Evolutionary conservation across 148 eudicot species (phyloP), one percentile per base, ranked within the genome.

Genomic region (Cornus kousa): DNA sequence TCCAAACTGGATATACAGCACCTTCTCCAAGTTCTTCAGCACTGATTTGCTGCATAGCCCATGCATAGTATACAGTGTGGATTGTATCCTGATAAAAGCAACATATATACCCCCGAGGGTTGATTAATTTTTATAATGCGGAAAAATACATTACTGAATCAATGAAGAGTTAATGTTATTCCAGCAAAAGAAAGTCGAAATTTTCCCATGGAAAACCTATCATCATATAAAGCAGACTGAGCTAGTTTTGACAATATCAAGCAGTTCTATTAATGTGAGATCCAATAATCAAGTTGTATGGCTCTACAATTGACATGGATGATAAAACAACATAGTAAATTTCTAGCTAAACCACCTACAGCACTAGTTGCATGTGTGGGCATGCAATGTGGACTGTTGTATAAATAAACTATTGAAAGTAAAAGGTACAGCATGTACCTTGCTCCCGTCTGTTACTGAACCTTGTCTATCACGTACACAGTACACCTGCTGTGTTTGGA

Each of bases 21-120:
- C 91, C 97, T 53, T 90, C 97, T 19, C 87, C 90, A 3, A 82
- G 71, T 80, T 89, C 93, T 82, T 88, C 95, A 0, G 72, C 83
- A 32, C 85, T 88, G 13, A 85, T 40, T 84, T 84, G 99, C 82
- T 94, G 98, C 98, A 96, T 87, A 8, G 99, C 99, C 99, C 99
- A 96, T 5, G 84, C 86, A 67, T 92, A 92, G 78, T 86, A 79
- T 40, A 96, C 93, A 0, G 89, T 92, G 82, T 92, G 97, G 74
- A 96, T 96, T 2, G 98, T 93, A 75, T 96, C 99, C 99, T 96
- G 87, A 69, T 72, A 37, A 48, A 43, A 39, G 65, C 71, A 78
- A 33, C 50, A 65, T 11, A 72, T 17, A 64, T 28, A 28, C 28
- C 28, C 28, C 28, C 28, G 28, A 28, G 28, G 28, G 28, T 28